These are phyloP conservation scores for Aegle marmelos DNA, from an alignment of 345 rosid genomes.

Conservation along the genomic window DNA sequence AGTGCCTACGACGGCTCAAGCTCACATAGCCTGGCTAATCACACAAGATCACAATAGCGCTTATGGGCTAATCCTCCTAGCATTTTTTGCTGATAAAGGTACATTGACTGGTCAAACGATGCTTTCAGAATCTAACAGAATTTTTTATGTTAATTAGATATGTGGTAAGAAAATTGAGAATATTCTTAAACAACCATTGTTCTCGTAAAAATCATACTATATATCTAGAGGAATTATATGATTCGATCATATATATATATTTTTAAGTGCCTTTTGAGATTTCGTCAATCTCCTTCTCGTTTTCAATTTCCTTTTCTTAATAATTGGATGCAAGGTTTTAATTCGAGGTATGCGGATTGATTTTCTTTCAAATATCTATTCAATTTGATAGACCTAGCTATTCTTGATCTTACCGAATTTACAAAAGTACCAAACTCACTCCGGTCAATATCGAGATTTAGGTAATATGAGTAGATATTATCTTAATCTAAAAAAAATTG, in stretches of 20 bases:
- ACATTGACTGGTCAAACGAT: not conserved
- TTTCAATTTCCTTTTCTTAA: not conserved
- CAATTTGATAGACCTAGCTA: too few species aligned
- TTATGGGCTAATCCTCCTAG: not conserved
- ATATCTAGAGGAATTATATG: not conserved
- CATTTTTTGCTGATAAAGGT: not conserved
- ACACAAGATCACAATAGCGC: not conserved
- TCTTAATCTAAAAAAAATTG: not conserved
- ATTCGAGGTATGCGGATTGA: too few species aligned
- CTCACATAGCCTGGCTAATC: not conserved
- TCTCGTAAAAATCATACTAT: constrained; percentile 5
- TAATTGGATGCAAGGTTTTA: not conserved
- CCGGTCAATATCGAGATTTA: not conserved
- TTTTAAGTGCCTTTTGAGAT: constrained; percentile 2
- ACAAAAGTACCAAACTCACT: not conserved
- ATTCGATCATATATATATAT: constrained; percentile 13
- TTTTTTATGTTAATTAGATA: not conserved
- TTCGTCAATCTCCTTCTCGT: not conserved
- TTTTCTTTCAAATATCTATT: too few species aligned
- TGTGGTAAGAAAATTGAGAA: constrained; percentile 12
- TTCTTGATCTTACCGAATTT: too few species aligned
- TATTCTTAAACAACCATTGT: constrained; percentile 14
- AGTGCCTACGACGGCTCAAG: not conserved
- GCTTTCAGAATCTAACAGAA: constrained; percentile 3
- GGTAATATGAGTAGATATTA: not conserved